Base-by-base conservation (phyloP, 306 rosid genomes). In the Cucumis hystrix region DNA sequence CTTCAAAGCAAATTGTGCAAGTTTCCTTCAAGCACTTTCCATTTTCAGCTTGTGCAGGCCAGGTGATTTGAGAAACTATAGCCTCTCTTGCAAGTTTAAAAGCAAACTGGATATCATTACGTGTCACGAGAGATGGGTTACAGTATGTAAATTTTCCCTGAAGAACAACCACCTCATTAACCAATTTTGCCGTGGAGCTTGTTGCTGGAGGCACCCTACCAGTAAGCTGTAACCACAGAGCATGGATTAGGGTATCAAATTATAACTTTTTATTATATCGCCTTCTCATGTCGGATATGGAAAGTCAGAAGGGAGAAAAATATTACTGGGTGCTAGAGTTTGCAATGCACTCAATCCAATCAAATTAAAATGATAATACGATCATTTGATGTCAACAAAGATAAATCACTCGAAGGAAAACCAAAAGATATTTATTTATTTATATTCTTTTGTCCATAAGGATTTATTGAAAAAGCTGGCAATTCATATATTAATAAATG, bases 1-100 rank as follows among this genome's bases (percentile, higher is more conserved):
- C 96, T 84, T 92, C 97, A 73, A 90, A 85, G 83, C 97, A 92
- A 66, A 92, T 92, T 68, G 83, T 81, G 72, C 97, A 92, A 78
- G 88, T 85, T 81, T 92, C 90, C 47, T 74, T 86, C 65, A 80
- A 18, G 77, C 52, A 69, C 76, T 77, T 82, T 15, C 62, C 67
- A 65, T 64, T 30, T 43, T 58, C 72, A 61, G 87, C 40, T 43
- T 87, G 87, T 20, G 40, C 78, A 40, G 88, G 81, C 66, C 58
- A 68, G 3, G 45, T 82, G 70, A 83, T 80, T 83, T 85, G 94
- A 81, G 96, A 87, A 60, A 28, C 79, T 78, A 92, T 85, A 10
- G 94, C 94, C 67, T 91, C 92, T 80, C 80, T 86, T 20, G 98
- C 96, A 15, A 89, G 85, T 81, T 85, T 84, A 79, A 82, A 85